phyloP scores from a whole-genome alignment of 169 alveolate genomes.

The Plasmodium relictum region DNA sequence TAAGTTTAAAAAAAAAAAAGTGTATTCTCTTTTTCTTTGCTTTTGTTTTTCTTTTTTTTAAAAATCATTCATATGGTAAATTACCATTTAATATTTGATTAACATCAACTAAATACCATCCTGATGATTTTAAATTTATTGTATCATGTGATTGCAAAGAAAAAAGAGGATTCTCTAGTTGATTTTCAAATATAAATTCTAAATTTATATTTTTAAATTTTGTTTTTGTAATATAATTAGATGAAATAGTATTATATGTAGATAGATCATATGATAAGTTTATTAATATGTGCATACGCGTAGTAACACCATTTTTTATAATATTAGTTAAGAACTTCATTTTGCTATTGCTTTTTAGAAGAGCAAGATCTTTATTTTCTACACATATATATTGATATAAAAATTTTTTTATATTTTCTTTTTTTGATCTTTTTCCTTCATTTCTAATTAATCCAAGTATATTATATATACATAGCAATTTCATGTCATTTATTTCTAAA shows the following conservation, averaged over 20 bases:
- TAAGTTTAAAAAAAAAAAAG: not conserved
- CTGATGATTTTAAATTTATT: slow-evolving; percentile 59
- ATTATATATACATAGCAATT: slow-evolving; percentile 36
- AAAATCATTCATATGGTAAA: slow-evolving; percentile 54
- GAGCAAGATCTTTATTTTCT: slow-evolving; percentile 56
- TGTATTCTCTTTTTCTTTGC: not conserved
- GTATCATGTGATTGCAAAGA: slow-evolving; percentile 66
- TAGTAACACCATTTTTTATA: slow-evolving; percentile 73
- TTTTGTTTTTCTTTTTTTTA: not conserved
- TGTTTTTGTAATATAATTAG: slow-evolving; percentile 46
- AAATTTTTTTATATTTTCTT: slow-evolving; percentile 74
- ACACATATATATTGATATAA: slow-evolving; percentile 75
- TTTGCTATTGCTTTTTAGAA: slow-evolving; percentile 34
- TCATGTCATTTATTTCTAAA: slow-evolving; percentile 46
- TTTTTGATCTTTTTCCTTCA: slow-evolving; percentile 65
- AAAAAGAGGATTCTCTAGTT: slow-evolving; percentile 61
- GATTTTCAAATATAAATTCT: slow-evolving; percentile 72
- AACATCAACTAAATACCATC: slow-evolving; percentile 74
- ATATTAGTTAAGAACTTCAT: slow-evolving; percentile 71
- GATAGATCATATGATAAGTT: slow-evolving; percentile 35
- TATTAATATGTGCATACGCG: slow-evolving; percentile 72
- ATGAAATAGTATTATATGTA: slow-evolving; percentile 31
- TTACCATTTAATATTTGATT: slow-evolving; percentile 75
- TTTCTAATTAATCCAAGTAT: slow-evolving; percentile 73
- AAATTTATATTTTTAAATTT: slow-evolving; percentile 50